Conservation (phyloP, 1,284 basidiomycete species). For the Farysia itapuensis region DNA sequence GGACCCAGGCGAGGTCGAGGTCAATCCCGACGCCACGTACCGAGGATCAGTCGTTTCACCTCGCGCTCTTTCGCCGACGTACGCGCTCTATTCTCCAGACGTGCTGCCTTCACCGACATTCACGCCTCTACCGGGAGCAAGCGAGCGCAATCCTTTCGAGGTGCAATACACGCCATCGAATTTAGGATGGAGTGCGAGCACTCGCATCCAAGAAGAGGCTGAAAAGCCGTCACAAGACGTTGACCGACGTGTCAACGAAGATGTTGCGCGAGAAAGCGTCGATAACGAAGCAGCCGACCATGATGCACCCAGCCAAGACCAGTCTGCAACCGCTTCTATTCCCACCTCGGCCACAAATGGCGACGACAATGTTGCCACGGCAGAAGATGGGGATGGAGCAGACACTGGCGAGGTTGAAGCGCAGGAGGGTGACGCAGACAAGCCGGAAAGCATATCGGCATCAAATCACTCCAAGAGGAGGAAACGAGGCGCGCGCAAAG, state of each 20-base stretch:
- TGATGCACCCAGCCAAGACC: too few relatives aligned
- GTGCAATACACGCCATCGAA: constrained; percentile 4
- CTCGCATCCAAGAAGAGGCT: neutral
- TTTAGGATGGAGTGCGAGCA: neutral
- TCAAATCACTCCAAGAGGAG: constrained; percentile 41
- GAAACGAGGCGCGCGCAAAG: constrained; percentile 46
- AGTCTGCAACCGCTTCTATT: neutral
- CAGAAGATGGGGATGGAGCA: neutral
- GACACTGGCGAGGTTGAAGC: neutral
- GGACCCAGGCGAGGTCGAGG: constrained; percentile 19
- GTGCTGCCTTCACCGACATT: constrained; percentile 35
- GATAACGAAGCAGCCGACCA: neutral
- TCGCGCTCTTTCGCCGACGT: constrained; percentile 21
- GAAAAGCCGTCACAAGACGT: too few relatives aligned
- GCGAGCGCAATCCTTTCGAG: constrained; percentile 27
- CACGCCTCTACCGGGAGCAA: constrained; percentile 25
- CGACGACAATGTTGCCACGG: neutral
- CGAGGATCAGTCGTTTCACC: constrained; percentile 9
- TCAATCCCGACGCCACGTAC: constrained; percentile 15
- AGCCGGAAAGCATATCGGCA: constrained; percentile 17
- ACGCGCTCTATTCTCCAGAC: constrained; percentile 31
- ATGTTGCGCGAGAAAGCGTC: neutral
- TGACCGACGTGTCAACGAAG: too few relatives aligned
- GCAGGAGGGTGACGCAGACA: constrained; percentile 3
- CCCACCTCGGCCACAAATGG: neutral